A percentile compares a stretch with the other conserved stretches of the same genome.
phyloP scores from a whole-genome alignment of 2,329 filamentous ascomycete genomes.

The Ophiobolus disseminans region DNA sequence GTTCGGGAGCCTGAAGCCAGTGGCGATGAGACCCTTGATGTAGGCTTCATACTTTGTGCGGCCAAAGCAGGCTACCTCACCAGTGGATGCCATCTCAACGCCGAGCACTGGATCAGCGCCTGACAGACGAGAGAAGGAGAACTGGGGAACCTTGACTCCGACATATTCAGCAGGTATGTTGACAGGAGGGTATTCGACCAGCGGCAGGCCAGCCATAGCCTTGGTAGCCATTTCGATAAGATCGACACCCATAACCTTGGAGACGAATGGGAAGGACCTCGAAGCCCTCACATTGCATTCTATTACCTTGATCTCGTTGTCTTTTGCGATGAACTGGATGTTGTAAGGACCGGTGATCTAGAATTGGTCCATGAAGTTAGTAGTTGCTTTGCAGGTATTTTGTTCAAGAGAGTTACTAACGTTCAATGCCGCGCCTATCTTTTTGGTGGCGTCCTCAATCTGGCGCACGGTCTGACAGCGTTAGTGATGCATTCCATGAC shows the following conservation, averaged over 20 bases:
- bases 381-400: neutral
- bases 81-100: constrained; percentile 99
- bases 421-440: constrained; percentile 93
- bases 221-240: constrained; percentile 98
- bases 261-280: constrained; percentile 96
- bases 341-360: constrained; percentile 92
- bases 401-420: neutral
- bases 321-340: constrained; percentile 99
- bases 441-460: constrained; percentile 92
- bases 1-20: constrained; percentile 94
- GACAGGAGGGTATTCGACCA: constrained; percentile 80
- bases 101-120: constrained; percentile 95
- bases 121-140: constrained; percentile 96
- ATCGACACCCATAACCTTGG: constrained; percentile 97
- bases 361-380: neutral
- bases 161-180: constrained; percentile 82
- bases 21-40: constrained; percentile 92
- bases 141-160: constrained; percentile 97
- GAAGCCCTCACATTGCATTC: constrained; percentile 98
- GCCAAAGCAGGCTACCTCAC: constrained; percentile 96
- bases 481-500: too few species aligned
- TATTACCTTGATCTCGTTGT: constrained; percentile 99
- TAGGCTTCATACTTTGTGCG: constrained; percentile 97
- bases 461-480: constrained; percentile 85
- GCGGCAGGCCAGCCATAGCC: constrained; percentile 86